These are phyloP conservation scores for Penicillium oxalicum DNA, from an alignment of 2,329 filamentous ascomycete genomes.

Conservation along the genomic window DNA sequence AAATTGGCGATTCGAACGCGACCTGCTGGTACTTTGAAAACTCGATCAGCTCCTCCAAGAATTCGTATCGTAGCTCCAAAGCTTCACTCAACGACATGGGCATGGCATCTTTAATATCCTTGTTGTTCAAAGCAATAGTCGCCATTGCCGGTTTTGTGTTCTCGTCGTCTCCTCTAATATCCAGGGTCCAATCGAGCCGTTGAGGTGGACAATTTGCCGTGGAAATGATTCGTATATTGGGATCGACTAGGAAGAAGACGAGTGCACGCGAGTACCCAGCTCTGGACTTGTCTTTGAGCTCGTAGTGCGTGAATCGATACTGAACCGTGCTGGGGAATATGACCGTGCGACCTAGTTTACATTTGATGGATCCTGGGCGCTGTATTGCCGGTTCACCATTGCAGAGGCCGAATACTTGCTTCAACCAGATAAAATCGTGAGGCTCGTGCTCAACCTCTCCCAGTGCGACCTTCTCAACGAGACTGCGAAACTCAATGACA, in stretches of 20 bases:
- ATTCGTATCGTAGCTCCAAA: conserved; percentile 26
- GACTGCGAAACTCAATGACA: conserved; percentile 48
- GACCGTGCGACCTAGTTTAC: conserved; percentile 17
- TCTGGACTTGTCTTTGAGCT: conserved; percentile 45
- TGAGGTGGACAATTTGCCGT: conserved; percentile 51
- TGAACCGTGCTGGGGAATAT: conserved; percentile 40
- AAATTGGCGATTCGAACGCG: conserved; percentile 24
- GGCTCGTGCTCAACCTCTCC: conserved; percentile 28
- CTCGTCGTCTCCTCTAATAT: conserved; percentile 25
- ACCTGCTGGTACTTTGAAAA: conserved; percentile 28
- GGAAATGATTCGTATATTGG: conserved; percentile 48
- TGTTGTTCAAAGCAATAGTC: conserved; percentile 19
- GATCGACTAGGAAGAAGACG: conserved; percentile 56
- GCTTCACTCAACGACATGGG: conserved; percentile 37
- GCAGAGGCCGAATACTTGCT: conserved; percentile 24
- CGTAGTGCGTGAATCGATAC: conserved; percentile 47
- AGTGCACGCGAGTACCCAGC: conserved; percentile 51
- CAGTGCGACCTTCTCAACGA: conserved; percentile 25
- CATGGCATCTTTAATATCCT: conserved; percentile 19
- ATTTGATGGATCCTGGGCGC: conserved; percentile 17
- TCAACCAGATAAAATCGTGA: conserved; percentile 27
- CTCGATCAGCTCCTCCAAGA: conserved; percentile 16
- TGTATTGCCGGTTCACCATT: conserved; percentile 24
- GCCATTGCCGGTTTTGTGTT: conserved; percentile 10
- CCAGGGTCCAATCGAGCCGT: conserved; percentile 40